phyloP scores from a whole-genome alignment of 2,329 filamentous ascomycete species.

The Peltaster fructicola region DNA sequence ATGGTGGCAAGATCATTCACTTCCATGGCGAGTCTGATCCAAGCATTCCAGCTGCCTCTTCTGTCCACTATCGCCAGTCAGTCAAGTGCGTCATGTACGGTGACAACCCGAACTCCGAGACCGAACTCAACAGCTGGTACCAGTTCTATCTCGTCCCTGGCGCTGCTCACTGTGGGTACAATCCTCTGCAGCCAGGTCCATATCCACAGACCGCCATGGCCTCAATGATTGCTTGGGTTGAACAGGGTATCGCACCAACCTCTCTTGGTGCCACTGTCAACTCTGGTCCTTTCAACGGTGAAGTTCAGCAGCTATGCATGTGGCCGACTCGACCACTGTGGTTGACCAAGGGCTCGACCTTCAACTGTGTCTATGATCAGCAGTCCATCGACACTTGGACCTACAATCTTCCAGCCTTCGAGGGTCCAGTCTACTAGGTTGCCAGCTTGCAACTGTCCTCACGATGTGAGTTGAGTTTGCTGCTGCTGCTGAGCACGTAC shows the following conservation, averaged over 20 bases:
- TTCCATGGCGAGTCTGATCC: conserved; percentile 40
- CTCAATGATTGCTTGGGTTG: conserved; percentile 17
- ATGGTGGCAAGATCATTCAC: conserved; percentile 39
- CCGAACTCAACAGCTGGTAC: conserved; percentile 33
- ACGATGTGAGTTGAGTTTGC: too few species aligned
- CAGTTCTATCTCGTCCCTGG: conserved; percentile 36
- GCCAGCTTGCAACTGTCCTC: too few species aligned
- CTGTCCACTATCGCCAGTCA: conserved; percentile 36
- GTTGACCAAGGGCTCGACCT: conserved; percentile 18
- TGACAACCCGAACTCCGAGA: conserved; percentile 17
- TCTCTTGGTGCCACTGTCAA: conserved; percentile 6
- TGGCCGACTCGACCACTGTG: conserved; percentile 8
- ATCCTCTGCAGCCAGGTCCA: conserved; percentile 22
- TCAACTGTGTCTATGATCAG: too few species aligned
- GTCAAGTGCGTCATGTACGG: conserved; percentile 35
- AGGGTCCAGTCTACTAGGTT: too few species aligned
- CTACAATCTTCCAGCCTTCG: conserved; percentile 26
- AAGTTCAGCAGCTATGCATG: conserved; percentile 7
- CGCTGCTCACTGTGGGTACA: conserved; percentile 33
- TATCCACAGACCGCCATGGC: conserved; percentile 30
- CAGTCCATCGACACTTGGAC: too few species aligned
- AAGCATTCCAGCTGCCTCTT: conserved; percentile 34
- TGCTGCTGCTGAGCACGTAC: too few species aligned
- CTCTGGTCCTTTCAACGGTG: conserved; percentile 6
- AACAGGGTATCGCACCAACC: conserved; percentile 6